Percentiles rank a stretch among this genome's conserved stretches.
These are phyloP conservation scores for Tieghemostelium lacteum DNA, from an alignment of 78 protist species.

Conservation along the genomic window DNA sequence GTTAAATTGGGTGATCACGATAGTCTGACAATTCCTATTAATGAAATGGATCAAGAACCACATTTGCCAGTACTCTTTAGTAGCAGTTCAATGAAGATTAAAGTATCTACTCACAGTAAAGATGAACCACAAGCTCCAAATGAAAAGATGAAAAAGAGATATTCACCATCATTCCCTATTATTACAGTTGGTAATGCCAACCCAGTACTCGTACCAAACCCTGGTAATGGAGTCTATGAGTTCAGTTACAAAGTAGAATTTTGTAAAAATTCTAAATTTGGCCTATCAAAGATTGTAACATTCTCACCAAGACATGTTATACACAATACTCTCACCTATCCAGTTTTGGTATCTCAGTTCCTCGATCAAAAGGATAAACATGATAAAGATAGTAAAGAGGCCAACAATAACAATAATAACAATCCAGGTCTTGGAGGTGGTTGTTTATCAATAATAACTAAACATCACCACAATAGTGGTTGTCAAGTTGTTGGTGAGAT, in stretches of 20 bases:
- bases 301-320: slow-evolving; percentile 42
- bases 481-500: background rate
- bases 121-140: too few relatives aligned
- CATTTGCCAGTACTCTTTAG: slow-evolving; percentile 27
- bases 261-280: slow-evolving; percentile 25
- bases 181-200: slow-evolving; percentile 47
- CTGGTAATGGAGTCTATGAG: background rate
- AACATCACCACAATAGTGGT: background rate
- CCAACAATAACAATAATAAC: background rate
- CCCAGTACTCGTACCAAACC: background rate
- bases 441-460: background rate
- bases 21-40: background rate
- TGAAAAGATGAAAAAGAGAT: background rate
- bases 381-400: too few relatives aligned
- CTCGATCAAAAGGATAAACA: background rate
- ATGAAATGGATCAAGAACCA: slow-evolving; percentile 9
- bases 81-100: background rate
- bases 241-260: slow-evolving; percentile 43
- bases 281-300: slow-evolving; percentile 35
- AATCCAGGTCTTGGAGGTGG: background rate
- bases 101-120: too few relatives aligned
- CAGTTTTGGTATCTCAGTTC: slow-evolving; percentile 10
- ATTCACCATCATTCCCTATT: slow-evolving; percentile 29
- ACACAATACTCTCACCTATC: slow-evolving; percentile 17
- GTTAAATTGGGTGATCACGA: slow-evolving; percentile 11